phyloP scores from a whole-genome alignment of 2,329 filamentous ascomycete genomes.

The Trichoderma guizhouense region DNA sequence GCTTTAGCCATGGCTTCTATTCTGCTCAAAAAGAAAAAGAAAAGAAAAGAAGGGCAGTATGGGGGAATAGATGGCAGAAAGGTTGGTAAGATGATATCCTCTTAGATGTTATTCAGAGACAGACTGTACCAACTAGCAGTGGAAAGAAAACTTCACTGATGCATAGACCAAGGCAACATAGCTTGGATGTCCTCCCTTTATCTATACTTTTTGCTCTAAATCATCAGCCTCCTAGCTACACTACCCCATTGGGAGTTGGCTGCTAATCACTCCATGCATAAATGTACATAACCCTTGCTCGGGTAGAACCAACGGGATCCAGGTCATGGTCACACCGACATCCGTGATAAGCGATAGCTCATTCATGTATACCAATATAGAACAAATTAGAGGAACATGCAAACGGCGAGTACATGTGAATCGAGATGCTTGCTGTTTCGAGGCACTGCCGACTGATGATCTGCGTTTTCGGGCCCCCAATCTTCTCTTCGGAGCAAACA shows the following conservation, averaged over 20 bases:
- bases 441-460: not conserved
- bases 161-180: not conserved
- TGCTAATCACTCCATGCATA: not conserved
- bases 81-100: not conserved
- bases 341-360: not conserved
- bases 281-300: not conserved
- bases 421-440: not conserved
- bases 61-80: not conserved
- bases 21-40: too few relatives aligned
- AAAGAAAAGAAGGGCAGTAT: too few relatives aligned
- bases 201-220: not conserved
- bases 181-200: not conserved
- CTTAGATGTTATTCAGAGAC: not conserved
- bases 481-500: not conserved
- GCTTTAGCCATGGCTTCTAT: not conserved
- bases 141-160: not conserved
- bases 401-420: not conserved
- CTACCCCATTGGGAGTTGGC: not conserved
- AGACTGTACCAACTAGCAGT: not conserved
- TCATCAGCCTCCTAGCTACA: not conserved
- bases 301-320: not conserved
- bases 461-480: not conserved
- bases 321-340: not conserved
- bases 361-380: not conserved
- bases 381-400: not conserved